phyloP scores from a whole-genome alignment of 2,329 filamentous ascomycete species.

The Epichloe brachyelytri region DNA sequence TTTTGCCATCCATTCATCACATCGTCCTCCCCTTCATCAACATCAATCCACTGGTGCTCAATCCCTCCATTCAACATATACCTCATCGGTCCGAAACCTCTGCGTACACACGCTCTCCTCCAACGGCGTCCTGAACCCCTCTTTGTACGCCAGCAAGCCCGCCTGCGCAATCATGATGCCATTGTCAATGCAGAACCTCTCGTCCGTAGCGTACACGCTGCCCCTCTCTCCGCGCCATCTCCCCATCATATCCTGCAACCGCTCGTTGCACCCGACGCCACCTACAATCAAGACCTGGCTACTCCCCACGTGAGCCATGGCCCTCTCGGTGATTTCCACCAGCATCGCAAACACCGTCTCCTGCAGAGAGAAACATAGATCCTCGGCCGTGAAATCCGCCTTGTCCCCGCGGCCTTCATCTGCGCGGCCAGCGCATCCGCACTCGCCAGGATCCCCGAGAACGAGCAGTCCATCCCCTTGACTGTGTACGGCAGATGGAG shows the following conservation, averaged over 20 bases:
- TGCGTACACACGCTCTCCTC: constrained; percentile 78
- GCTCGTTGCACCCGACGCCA: constrained; percentile 88
- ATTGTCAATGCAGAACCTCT: constrained; percentile 97
- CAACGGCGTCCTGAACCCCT: constrained; percentile 63
- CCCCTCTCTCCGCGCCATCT: constrained; percentile 91
- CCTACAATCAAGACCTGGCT: constrained; percentile 88
- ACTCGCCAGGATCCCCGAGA: constrained; percentile 78
- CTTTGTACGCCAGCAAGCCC: constrained; percentile 72
- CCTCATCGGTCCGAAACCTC: constrained; percentile 71
- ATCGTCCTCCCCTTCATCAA: background rate
- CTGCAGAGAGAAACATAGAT: constrained; percentile 88
- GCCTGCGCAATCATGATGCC: constrained; percentile 99
- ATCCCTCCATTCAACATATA: constrained; percentile 67
- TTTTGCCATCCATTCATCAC: background rate
- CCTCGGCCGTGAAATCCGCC: constrained; percentile 58
- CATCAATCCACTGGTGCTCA: constrained; percentile 13
- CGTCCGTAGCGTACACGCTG: constrained; percentile 87
- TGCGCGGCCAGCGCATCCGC: constrained; percentile 68
- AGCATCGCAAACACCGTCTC: constrained; percentile 96
- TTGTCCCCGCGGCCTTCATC: constrained; percentile 36
- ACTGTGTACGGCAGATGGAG: constrained; percentile 90
- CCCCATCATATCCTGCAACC: constrained; percentile 97
- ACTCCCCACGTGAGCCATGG: constrained; percentile 94
- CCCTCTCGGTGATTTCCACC: constrained; percentile 94
- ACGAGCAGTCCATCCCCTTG: constrained; percentile 97